A percentile compares a stretch with the other conserved stretches of the same genome.
phyloP scores from a whole-genome alignment of 179 eudicot genomes.

The Spinacia oleracea region DNA sequence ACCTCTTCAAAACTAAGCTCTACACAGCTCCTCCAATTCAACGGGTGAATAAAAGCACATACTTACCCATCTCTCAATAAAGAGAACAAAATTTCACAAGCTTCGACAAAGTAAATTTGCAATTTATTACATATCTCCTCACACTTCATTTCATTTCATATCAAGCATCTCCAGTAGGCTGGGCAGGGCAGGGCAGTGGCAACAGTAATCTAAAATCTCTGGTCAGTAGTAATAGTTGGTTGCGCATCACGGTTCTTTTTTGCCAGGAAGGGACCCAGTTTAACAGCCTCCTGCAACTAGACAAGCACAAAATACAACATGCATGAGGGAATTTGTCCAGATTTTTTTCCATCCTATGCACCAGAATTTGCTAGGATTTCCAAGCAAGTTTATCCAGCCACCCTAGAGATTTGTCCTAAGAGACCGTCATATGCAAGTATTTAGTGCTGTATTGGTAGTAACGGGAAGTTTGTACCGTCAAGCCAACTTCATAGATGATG shows the following conservation, averaged over 20 bases:
- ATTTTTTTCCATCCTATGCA: background rate
- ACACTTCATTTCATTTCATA: background rate
- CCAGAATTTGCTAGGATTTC: background rate
- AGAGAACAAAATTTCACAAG: background rate
- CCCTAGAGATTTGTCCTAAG: background rate
- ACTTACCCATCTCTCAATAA: background rate
- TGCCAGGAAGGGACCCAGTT: constrained; percentile 80
- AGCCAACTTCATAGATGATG: background rate
- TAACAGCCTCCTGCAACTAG: constrained; percentile 80
- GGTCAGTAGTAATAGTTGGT: constrained; percentile 71
- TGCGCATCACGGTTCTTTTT: constrained; percentile 58
- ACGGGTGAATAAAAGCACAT: background rate
- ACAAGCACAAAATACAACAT: background rate
- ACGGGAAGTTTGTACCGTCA: background rate
- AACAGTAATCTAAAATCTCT: constrained; percentile 51
- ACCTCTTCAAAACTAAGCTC: too few species aligned
- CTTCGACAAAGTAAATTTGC: background rate
- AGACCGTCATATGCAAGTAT: background rate
- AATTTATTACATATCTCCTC: background rate
- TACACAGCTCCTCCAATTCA: background rate
- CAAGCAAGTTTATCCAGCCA: background rate
- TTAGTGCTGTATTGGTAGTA: background rate
- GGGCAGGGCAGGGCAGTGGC: background rate
- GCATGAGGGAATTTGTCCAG: background rate
- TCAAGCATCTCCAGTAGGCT: background rate